Percentiles rank a stretch among this genome's conserved stretches.
Conservation (phyloP, 257 asterid genomes). For the Nyctanthes arbortristis region DNA sequence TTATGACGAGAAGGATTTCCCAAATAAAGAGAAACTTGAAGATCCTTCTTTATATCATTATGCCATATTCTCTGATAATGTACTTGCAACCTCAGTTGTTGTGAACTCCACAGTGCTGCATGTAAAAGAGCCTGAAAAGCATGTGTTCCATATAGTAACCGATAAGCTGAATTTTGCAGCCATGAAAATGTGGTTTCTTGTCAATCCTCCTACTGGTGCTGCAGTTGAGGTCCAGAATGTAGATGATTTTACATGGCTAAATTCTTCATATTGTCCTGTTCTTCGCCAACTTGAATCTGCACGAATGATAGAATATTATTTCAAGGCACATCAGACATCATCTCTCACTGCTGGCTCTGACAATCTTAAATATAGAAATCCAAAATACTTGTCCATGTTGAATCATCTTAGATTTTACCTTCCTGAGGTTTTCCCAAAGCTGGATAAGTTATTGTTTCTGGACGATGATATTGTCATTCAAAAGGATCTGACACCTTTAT, state of each 20-base stretch:
- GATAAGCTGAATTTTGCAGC: conserved; percentile 90
- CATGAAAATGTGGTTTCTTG: conserved; percentile 97
- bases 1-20: conserved; percentile 56
- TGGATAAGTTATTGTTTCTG: conserved; percentile 79
- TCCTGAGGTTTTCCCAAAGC: conserved; percentile 89
- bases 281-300: conserved; percentile 92
- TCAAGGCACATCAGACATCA: conserved; percentile 89
- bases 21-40: conserved; percentile 72
- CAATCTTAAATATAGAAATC: conserved; percentile 92
- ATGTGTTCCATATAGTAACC: conserved; percentile 88
- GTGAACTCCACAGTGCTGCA: conserved; percentile 84
- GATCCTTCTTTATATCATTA: conserved; percentile 83
- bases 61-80: conserved; percentile 91
- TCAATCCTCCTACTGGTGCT: conserved; percentile 72
- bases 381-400: conserved; percentile 90
- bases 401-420: conserved; percentile 95
- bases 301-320: conserved; percentile 88
- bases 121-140: conserved; percentile 80
- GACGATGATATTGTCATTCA: conserved; percentile 96
- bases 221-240: conserved; percentile 78
- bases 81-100: conserved; percentile 89
- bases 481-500: conserved; percentile 87
- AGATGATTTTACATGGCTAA: conserved; percentile 91
- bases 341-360: conserved; percentile 69
- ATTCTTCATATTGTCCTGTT: conserved; percentile 93